A percentile compares a stretch with the other conserved stretches of the same genome.
Conservation (phyloP, 1,139 yeast genomes). For the Wickerhamomyces sp. region DNA sequence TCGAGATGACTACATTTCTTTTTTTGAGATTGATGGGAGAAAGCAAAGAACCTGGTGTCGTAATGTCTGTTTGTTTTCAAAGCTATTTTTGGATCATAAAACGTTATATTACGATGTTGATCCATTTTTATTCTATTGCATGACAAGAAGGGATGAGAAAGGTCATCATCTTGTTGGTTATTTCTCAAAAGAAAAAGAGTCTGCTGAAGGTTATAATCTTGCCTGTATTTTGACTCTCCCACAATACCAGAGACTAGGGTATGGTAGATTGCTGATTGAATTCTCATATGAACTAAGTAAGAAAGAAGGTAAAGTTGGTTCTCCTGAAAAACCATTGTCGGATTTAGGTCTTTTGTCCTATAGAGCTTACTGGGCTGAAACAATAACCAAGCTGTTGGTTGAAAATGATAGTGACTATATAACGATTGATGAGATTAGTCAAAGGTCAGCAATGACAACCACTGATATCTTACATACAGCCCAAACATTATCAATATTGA, state of each 20-base stretch:
- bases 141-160: slow-evolving; percentile 82
- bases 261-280: slow-evolving; percentile 85
- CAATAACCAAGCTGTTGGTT: slow-evolving; percentile 67
- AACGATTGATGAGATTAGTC: slow-evolving; percentile 88
- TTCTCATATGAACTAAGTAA: slow-evolving; percentile 87
- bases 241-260: slow-evolving; percentile 93
- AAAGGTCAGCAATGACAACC: slow-evolving; percentile 89
- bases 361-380: slow-evolving; percentile 96
- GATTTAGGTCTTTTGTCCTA: slow-evolving; percentile 91
- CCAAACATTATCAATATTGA: slow-evolving; percentile 81
- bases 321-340: slow-evolving; percentile 95
- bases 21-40: slow-evolving; percentile 95
- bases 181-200: slow-evolving; percentile 88
- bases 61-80: slow-evolving; percentile 81
- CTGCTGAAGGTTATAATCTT: slow-evolving; percentile 92
- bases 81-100: slow-evolving; percentile 89
- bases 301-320: slow-evolving; percentile 85
- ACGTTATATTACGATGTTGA: slow-evolving; percentile 96
- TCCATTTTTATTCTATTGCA: slow-evolving; percentile 90
- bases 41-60: slow-evolving; percentile 97
- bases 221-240: slow-evolving; percentile 96
- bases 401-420: slow-evolving; percentile 60
- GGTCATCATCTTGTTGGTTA: slow-evolving; percentile 96
- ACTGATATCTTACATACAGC: slow-evolving; percentile 92
- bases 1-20: slow-evolving; percentile 77